Percentiles rank a stretch among this genome's conserved stretches.
phyloP scores from a whole-genome alignment of 225 moss, liverwort and hornwort genomes.

The Bryoerythrophyllum caledonicum region DNA sequence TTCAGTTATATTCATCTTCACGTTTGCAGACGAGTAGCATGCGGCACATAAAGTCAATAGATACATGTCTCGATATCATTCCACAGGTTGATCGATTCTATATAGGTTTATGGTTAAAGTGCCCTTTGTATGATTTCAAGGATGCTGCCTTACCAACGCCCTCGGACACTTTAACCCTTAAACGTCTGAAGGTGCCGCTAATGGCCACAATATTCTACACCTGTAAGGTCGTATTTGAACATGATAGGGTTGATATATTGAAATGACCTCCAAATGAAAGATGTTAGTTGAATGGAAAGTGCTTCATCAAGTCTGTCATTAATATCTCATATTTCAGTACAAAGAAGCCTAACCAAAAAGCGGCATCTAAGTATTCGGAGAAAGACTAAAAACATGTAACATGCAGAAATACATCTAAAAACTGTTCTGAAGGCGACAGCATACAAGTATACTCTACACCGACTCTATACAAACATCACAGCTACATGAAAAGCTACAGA shows the following conservation, averaged over 20 bases:
- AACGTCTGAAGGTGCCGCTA: too few species aligned
- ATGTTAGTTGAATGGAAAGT: too few species aligned
- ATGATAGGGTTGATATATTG: too few species aligned
- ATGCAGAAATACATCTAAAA: neutral
- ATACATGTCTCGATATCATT: neutral
- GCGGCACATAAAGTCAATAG: neutral
- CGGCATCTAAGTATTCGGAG: neutral
- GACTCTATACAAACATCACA: constrained; percentile 37
- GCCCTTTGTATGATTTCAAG: neutral
- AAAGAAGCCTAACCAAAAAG: neutral
- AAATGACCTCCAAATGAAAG: too few species aligned
- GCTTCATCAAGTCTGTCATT: neutral
- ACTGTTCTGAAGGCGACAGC: neutral
- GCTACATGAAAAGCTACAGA: constrained; percentile 12
- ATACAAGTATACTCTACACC: constrained; percentile 6
- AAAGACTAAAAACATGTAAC: neutral
- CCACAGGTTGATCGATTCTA: neutral
- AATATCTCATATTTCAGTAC: neutral
- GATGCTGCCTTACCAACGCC: neutral
- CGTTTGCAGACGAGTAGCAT: neutral
- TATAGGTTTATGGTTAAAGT: too few species aligned
- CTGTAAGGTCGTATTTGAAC: too few species aligned
- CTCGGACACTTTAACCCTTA: too few species aligned
- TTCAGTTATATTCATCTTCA: neutral
- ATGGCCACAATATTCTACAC: too few species aligned